These are phyloP conservation scores for Spatholobus suberectus DNA, from an alignment of 306 rosid genomes.

Conservation along the genomic window DNA sequence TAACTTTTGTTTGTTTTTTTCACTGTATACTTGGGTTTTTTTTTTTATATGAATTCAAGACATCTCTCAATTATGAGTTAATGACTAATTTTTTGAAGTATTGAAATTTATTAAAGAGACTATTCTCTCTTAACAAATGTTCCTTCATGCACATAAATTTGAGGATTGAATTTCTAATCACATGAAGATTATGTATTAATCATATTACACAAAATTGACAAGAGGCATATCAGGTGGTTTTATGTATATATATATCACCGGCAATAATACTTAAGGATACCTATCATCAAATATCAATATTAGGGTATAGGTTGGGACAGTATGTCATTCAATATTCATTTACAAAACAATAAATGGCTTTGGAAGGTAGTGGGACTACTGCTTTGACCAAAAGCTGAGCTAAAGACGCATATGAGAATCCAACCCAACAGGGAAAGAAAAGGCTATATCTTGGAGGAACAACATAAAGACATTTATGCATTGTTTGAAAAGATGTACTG, in stretches of 20 bases:
- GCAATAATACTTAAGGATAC: neutral
- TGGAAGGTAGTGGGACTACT: slow-evolving; percentile 13
- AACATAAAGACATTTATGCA: slow-evolving; percentile 7
- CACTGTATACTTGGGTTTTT: neutral
- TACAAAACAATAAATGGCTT: neutral
- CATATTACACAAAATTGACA: neutral
- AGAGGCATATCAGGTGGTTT: neutral
- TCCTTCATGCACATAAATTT: neutral
- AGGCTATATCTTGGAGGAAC: neutral
- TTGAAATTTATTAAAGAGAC: no score
- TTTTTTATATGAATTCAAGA: neutral
- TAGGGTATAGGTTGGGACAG: neutral
- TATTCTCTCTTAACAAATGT: neutral
- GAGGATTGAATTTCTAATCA: neutral
- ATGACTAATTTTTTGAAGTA: no score
- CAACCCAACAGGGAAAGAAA: neutral
- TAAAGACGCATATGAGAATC: slow-evolving; percentile 31
- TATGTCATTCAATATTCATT: neutral
- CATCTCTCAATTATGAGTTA: neutral
- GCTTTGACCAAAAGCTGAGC: slow-evolving; percentile 21
- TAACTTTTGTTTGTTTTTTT: neutral
- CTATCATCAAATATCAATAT: neutral
- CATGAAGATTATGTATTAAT: neutral
- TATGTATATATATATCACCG: neutral
- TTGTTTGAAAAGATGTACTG: neutral